These are phyloP conservation scores for Pilobolus umbonatus DNA, from an alignment of 192 early-diverging fungal genomes.

Conservation along the genomic window DNA sequence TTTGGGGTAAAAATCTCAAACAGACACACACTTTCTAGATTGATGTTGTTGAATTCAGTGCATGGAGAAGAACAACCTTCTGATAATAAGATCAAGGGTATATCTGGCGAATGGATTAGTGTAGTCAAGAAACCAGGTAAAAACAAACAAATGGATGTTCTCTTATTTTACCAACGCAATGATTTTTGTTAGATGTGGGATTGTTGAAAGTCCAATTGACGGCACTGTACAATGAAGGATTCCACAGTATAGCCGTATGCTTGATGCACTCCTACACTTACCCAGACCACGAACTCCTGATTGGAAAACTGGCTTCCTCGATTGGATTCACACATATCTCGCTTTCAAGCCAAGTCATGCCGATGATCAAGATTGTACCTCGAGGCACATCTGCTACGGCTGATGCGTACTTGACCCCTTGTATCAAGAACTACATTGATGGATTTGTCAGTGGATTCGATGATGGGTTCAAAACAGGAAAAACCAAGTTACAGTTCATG, in stretches of 20 bases:
- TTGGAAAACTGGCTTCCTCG: conserved; percentile 59
- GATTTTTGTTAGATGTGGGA: no score
- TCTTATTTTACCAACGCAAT: no score
- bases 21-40: neutral
- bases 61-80: no score
- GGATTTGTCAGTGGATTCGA: conserved; percentile 90
- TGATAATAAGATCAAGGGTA: conserved; percentile 57
- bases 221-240: conserved; percentile 61
- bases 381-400: conserved; percentile 85
- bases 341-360: conserved; percentile 74
- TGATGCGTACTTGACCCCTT: conserved; percentile 94
- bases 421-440: conserved; percentile 79
- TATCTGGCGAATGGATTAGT: conserved; percentile 83
- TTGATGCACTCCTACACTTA: conserved; percentile 95
- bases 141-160: neutral
- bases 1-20: no score
- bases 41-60: neutral
- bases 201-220: conserved; percentile 41
- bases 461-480: conserved; percentile 24
- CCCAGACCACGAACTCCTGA: conserved; percentile 71
- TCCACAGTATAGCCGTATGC: conserved; percentile 85
- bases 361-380: conserved; percentile 94
- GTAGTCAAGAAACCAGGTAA: conserved; percentile 64
- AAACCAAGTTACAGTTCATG: conserved; percentile 82
- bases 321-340: conserved; percentile 88